Evolutionary conservation across 768 basidiomycete species (phyloP).

Genomic region (Macrolepiota fuliginosa): DNA sequence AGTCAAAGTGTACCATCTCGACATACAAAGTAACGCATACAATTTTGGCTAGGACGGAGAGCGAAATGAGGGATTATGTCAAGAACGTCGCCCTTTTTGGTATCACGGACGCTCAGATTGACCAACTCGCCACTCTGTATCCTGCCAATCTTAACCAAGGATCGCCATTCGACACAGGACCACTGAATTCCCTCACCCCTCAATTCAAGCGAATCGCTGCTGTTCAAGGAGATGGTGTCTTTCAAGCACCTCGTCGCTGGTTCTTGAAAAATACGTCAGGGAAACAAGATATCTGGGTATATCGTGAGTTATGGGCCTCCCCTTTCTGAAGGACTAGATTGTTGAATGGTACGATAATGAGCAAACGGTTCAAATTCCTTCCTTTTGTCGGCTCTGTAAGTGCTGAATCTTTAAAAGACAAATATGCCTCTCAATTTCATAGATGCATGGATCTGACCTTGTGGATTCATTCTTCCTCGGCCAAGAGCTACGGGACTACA

Average conservation of each 20-base stretch:
- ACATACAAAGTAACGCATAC: background rate
- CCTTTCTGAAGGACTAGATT: background rate
- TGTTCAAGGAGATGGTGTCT: constrained; percentile 45
- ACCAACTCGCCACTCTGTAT: constrained; percentile 31
- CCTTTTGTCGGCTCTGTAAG: constrained; percentile 45
- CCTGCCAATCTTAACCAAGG: constrained; percentile 39
- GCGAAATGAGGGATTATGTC: constrained; percentile 20
- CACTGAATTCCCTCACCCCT: constrained; percentile 39
- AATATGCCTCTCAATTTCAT: no score
- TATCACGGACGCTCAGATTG: constrained; percentile 24
- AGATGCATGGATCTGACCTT: no score
- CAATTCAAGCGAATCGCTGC: constrained; percentile 48
- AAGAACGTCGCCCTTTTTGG: constrained; percentile 28
- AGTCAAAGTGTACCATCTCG: constrained; percentile 5
- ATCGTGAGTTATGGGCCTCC: constrained; percentile 31
- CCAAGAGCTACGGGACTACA: no score
- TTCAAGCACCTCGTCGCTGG: constrained; percentile 48
- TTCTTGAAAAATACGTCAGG: constrained; percentile 35
- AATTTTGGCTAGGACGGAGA: constrained; percentile 18
- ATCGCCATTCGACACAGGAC: constrained; percentile 50
- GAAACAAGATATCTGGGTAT: constrained; percentile 39
- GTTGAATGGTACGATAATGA: constrained; percentile 37
- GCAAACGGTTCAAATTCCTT: constrained; percentile 38
- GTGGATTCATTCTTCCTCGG: no score
- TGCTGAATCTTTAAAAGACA: no score